phyloP scores from a whole-genome alignment of 2,329 filamentous ascomycete genomes.

The Aspergillus neoniger region DNA sequence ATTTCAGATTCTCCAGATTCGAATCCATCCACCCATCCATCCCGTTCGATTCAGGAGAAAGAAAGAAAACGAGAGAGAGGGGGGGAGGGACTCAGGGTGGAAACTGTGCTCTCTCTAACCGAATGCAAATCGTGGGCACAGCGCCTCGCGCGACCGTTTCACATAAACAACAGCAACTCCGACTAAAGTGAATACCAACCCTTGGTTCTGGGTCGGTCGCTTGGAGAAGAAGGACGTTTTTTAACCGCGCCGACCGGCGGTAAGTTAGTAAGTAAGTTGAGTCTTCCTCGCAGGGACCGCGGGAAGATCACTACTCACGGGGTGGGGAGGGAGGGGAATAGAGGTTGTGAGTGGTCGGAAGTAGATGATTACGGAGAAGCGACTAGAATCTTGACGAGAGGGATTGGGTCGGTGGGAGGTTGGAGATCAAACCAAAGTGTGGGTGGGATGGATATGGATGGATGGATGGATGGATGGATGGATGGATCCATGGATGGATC shows the following conservation, averaged over 20 bases:
- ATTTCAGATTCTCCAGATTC: not conserved
- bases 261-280: not conserved
- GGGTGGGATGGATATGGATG: not conserved
- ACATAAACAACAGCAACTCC: slow-evolving; percentile 13
- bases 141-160: slow-evolving; percentile 18
- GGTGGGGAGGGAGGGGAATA: not conserved
- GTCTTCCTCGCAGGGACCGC: slow-evolving; percentile 14
- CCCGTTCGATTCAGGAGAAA: too few relatives aligned
- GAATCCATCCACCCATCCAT: not conserved
- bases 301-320: slow-evolving; percentile 10
- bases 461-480: not conserved
- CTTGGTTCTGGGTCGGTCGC: slow-evolving; percentile 16
- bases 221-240: slow-evolving; percentile 3
- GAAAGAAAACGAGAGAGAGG: too few relatives aligned
- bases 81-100: too few relatives aligned
- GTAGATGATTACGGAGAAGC: not conserved
- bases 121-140: slow-evolving; percentile 6
- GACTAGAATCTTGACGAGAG: not conserved
- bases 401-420: not conserved
- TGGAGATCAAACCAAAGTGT: not conserved
- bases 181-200: not conserved
- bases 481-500: too few relatives aligned
- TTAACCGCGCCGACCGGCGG: not conserved
- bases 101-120: not conserved
- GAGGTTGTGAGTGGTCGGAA: not conserved